Evolutionary conservation across 1,284 basidiomycete genomes (phyloP), one percentile per base, ranked within the genome.

Genomic region (Kwoniella shivajii): DNA sequence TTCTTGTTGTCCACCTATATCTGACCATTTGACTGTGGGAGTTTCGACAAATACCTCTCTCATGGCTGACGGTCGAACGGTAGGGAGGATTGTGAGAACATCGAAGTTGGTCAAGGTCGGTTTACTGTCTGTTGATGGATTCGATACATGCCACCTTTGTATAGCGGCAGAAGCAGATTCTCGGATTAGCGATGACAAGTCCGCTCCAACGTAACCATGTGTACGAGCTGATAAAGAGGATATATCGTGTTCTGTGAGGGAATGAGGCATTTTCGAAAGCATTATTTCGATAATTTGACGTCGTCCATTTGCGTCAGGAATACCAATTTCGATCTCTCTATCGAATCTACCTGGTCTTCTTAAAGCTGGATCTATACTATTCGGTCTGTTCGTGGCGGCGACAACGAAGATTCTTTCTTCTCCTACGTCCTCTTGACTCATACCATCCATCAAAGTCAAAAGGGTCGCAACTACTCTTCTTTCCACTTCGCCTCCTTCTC

Each of bases 171-270:
- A 92, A 2, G 94, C 94, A 6, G 93, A 92, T 78, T 97, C 92
- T 22, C 95, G 88, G 24, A 99, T 86, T 43, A 98, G 86, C 0
- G 93, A 90, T 43, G 87, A 86, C 30, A 99, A 82, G 75, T 99
- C 96, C 1, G 96, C 96, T 7, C 96, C 96, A 46, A 99, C 96
- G 71, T 95, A 99, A 0, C 96, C 96, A 66, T 99, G 93, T 1
- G 94, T 93, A 26, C 86, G 84, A 14, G 84, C 81, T 0, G 94
- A 89, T 14, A 97, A 77, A 0, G 82, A 67, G 22, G 81, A 78
- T 1, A 98, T 82, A 3, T 90, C 85, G 0, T 81, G 79, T 1
- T 78, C 70, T 0, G 84, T 75, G 47, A 97, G 83, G 1, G 80
- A 75, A 69, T 97, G 86, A 0, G 96, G 95, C 5, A 89, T 89